Base-by-base conservation (phyloP, 805 yeast genomes). In the Pichia californica region DNA sequence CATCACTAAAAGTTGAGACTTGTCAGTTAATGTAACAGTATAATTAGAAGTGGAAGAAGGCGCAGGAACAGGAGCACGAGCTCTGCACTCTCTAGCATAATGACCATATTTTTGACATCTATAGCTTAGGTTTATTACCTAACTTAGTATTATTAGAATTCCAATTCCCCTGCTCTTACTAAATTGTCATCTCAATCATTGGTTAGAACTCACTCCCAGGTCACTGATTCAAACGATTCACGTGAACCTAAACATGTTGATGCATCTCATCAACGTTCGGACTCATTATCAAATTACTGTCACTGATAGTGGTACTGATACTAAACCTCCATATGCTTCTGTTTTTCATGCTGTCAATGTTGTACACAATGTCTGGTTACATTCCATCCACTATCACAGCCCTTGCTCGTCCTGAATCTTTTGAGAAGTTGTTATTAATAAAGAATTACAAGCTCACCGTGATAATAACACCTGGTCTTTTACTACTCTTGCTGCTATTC, bases 21-120 rank as follows among this genome's bases (percentile, higher is more conserved):
- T 18, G 15, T 19, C 40, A 38, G 18, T 20, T 21, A n/a, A 23
- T 18, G n/a, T 25, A 21, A 18, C 15, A 21, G 19, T 15, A 18
- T 7, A 21, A 31, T 31, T 31, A 31, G 35, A 21, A 31, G 35
- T 31, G 8, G 35, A 31, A 19, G 20, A 31, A 21, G 35, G 19
- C 19, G 27, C 30, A 27, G 40, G 13, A 19, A 19, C 36, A 16
- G 41, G 30, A 16, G 36, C 29, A 31, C 27, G n/a, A 16, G 41
- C 34, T n/a, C 15, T 23, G n/a, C 36, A 30, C 7, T 31, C 16
- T 28, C 14, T n/a, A 32, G n/a, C 25, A 16, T 10, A 13, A 19
- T 27, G 40, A 27, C 36, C 41, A 16, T 16, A 14, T 20, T 31
- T 31, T 25, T 30, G 36, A 18, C 34, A 30, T n/a, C 41, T 30